phyloP scores from a whole-genome alignment of 1,284 basidiomycete genomes.

The Cryptococcus sp. region DNA sequence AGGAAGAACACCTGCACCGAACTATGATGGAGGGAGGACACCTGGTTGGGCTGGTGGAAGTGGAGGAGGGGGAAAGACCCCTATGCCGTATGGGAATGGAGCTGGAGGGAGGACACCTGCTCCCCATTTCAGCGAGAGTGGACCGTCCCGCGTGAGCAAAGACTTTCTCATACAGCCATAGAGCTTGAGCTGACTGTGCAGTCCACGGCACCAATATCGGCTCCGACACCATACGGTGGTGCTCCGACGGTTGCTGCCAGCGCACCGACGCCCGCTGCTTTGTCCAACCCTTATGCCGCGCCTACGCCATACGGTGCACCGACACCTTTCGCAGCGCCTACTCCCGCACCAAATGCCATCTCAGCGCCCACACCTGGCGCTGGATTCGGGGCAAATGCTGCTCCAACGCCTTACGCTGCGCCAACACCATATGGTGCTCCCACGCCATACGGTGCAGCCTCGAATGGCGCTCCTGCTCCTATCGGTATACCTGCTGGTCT shows the following conservation, averaged over 20 bases:
- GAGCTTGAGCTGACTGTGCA: neutral
- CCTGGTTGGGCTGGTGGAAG: slow-evolving; percentile 38
- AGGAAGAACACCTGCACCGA: slow-evolving; percentile 32
- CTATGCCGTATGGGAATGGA: slow-evolving; percentile 52
- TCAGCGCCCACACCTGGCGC: slow-evolving; percentile 46
- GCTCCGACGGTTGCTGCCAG: slow-evolving; percentile 20
- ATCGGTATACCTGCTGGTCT: slow-evolving; percentile 9
- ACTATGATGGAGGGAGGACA: slow-evolving; percentile 34
- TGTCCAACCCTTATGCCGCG: slow-evolving; percentile 21
- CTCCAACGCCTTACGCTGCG: slow-evolving; percentile 50
- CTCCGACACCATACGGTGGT: slow-evolving; percentile 53
- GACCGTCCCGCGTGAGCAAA: slow-evolving; percentile 33
- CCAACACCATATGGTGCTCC: slow-evolving; percentile 44
- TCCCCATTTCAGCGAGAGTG: slow-evolving; percentile 20
- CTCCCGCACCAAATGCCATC: slow-evolving; percentile 49
- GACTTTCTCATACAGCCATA: neutral
- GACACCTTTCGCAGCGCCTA: slow-evolving; percentile 48
- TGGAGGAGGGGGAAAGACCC: slow-evolving; percentile 49
- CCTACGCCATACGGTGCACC: slow-evolving; percentile 47
- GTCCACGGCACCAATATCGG: slow-evolving; percentile 48
- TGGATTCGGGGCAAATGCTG: slow-evolving; percentile 23
- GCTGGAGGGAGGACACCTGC: slow-evolving; percentile 37
- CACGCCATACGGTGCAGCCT: slow-evolving; percentile 15
- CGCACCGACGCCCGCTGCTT: slow-evolving; percentile 39
- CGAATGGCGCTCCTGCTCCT: neutral